Evolutionary conservation across 768 basidiomycete genomes (phyloP).

Genomic region (Russula brevipes): DNA sequence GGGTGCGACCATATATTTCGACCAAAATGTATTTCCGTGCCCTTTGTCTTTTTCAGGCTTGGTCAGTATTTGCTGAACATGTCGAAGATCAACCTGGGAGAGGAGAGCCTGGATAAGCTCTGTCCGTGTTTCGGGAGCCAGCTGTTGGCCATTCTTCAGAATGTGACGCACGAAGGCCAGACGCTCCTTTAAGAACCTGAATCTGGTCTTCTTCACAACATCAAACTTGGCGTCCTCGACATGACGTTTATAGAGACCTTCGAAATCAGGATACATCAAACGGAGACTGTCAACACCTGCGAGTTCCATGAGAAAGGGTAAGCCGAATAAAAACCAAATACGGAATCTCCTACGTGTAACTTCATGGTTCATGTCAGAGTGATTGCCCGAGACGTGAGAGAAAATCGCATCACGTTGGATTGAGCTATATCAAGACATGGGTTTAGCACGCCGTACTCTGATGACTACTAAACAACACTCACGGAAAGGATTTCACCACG

Average conservation of each 20-base stretch:
- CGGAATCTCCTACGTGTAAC: background rate
- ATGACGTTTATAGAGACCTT: too few relatives aligned
- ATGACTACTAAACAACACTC: background rate
- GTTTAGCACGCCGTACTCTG: too few relatives aligned
- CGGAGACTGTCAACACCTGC: background rate
- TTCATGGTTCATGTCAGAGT: background rate
- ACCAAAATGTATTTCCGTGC: too few relatives aligned
- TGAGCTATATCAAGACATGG: too few relatives aligned
- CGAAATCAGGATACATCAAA: background rate
- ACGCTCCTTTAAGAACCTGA: background rate
- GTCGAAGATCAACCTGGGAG: background rate
- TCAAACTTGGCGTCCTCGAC: background rate
- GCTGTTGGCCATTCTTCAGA: background rate
- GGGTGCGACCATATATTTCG: background rate
- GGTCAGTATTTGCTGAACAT: background rate
- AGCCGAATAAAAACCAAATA: background rate
- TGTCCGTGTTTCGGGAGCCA: background rate
- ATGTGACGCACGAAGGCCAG: background rate
- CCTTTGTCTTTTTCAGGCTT: background rate
- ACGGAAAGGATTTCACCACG: constrained; percentile 5
- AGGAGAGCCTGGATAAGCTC: background rate
- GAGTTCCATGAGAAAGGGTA: background rate
- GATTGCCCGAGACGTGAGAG: too few relatives aligned
- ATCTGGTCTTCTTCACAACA: background rate
- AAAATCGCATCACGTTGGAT: too few relatives aligned